Evolutionary conservation across 1,284 basidiomycete species (phyloP).

Genomic region (Cutaneotrichosporon arboriforme): DNA sequence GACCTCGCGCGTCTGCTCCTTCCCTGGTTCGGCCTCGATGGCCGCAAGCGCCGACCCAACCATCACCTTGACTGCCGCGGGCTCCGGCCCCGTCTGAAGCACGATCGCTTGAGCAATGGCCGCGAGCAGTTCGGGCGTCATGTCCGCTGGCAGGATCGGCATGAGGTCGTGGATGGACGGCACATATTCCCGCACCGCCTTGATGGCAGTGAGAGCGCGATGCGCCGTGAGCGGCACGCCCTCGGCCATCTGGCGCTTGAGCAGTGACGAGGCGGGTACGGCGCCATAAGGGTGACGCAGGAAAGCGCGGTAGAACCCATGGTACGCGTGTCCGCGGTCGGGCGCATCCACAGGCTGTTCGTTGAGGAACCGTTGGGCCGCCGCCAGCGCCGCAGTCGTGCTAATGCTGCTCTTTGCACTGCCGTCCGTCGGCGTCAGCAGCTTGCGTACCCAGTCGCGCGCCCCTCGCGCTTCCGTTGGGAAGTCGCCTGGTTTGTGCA

Average conservation of each 20-base stretch:
- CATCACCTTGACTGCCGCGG: not conserved
- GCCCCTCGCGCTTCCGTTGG: too few species aligned
- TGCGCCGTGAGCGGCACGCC: conserved; percentile 8
- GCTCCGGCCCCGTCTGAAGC: not conserved
- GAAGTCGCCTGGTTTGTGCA: too few species aligned
- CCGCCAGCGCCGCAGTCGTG: not conserved
- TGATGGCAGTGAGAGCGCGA: not conserved
- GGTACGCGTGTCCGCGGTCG: conserved; percentile 1
- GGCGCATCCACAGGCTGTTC: not conserved
- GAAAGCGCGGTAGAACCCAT: conserved; percentile 12
- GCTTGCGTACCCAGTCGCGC: too few species aligned
- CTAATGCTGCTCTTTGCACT: not conserved
- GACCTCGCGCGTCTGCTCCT: too few species aligned
- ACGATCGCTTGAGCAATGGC: not conserved
- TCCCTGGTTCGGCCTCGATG: not conserved
- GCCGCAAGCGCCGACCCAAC: not conserved
- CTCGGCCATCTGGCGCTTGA: conserved; percentile 14
- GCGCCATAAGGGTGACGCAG: conserved; percentile 13
- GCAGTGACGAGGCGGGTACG: conserved; percentile 6
- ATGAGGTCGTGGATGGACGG: not conserved
- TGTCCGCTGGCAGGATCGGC: not conserved
- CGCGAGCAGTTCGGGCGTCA: not conserved
- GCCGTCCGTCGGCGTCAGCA: not conserved
- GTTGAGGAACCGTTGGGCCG: not conserved
- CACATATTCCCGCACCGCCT: not conserved